Conservation (phyloP, 2,329 filamentous ascomycete genomes). For the Monosporascus sp. region DNA sequence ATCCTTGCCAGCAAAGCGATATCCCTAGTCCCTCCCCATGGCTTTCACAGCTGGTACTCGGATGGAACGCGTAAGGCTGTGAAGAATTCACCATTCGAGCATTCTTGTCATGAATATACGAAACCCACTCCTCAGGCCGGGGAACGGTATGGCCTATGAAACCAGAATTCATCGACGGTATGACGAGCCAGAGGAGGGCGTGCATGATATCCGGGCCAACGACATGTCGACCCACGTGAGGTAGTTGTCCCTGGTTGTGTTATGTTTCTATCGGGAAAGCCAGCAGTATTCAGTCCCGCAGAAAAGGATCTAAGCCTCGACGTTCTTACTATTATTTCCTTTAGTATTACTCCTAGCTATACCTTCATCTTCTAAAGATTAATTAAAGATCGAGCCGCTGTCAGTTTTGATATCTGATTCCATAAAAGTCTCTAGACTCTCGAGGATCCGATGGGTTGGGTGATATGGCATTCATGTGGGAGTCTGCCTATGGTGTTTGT, state of each 20-base stretch:
- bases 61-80: not conserved
- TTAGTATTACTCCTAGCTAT: constrained; percentile 39
- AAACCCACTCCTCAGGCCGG: not conserved
- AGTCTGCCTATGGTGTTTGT: no score
- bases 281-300: constrained; percentile 29
- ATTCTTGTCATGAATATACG: not conserved
- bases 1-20: not conserved
- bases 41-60: constrained; percentile 11
- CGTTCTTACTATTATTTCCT: constrained; percentile 37
- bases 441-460: no score
- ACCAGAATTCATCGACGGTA: constrained; percentile 2
- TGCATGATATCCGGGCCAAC: constrained; percentile 18
- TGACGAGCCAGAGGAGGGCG: constrained; percentile 14
- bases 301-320: constrained; percentile 23
- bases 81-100: not conserved
- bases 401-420: constrained; percentile 37
- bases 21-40: constrained; percentile 12
- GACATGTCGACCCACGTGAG: constrained; percentile 13
- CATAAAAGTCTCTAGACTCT: constrained; percentile 20
- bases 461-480: no score
- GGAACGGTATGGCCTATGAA: not conserved
- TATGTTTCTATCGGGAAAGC: constrained; percentile 31
- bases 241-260: constrained; percentile 26
- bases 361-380: constrained; percentile 30
- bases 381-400: constrained; percentile 32